Percentiles rank a stretch among this genome's conserved stretches.
Evolutionary conservation across 169 alveolate genomes (phyloP).

Genomic region (Plasmodium coatneyi): DNA sequence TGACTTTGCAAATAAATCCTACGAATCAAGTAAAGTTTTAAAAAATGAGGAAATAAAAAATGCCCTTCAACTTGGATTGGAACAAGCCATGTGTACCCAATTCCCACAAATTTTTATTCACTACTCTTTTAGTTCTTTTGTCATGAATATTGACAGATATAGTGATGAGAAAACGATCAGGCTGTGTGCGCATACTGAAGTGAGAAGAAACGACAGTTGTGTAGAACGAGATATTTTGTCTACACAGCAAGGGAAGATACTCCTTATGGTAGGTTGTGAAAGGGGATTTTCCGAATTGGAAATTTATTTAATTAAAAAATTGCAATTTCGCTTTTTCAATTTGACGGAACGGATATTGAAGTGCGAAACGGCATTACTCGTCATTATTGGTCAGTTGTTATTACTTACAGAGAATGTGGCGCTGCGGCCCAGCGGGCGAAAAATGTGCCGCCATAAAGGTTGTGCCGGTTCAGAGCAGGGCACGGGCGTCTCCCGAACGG

Average conservation of each 20-base stretch:
- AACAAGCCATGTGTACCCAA: constrained; percentile 74
- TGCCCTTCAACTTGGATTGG: constrained; percentile 71
- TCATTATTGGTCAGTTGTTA: constrained; percentile 60
- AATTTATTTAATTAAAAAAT: constrained; percentile 52
- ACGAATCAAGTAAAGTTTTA: constrained; percentile 66
- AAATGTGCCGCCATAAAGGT: constrained; percentile 16
- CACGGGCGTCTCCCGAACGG: neutral
- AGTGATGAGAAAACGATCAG: constrained; percentile 39
- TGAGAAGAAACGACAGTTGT: neutral
- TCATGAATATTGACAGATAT: constrained; percentile 57
- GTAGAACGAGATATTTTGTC: constrained; percentile 16
- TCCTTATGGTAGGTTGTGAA: constrained; percentile 74
- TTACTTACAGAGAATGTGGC: constrained; percentile 50
- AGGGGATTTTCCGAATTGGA: constrained; percentile 72
- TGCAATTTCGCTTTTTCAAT: constrained; percentile 46
- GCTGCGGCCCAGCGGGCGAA: constrained; percentile 51
- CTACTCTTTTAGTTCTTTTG: constrained; percentile 66
- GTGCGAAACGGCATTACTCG: constrained; percentile 70
- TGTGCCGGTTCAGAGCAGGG: neutral
- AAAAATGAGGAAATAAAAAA: constrained; percentile 69
- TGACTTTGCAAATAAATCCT: constrained; percentile 48
- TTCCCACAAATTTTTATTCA: constrained; percentile 57
- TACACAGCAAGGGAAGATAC: constrained; percentile 52
- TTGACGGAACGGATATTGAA: constrained; percentile 65
- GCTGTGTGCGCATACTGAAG: constrained; percentile 71